A percentile compares a stretch with the other conserved stretches of the same genome.
These are phyloP conservation scores for Rhexocercosporidium sp. DNA, from an alignment of 2,329 filamentous ascomycete species.

Conservation along the genomic window DNA sequence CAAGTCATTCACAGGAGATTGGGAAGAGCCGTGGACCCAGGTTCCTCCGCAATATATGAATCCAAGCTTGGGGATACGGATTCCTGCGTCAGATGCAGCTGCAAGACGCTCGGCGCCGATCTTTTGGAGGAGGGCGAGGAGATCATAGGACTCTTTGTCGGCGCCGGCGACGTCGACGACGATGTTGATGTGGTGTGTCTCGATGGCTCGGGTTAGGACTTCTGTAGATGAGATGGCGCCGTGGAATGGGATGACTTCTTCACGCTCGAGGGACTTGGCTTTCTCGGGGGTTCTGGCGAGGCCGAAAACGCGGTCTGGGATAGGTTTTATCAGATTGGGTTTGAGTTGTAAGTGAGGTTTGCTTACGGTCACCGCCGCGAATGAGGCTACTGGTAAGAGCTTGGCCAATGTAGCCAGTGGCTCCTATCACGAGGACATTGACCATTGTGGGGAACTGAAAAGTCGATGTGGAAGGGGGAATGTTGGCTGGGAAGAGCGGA, in stretches of 20 bases:
- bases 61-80: slow-evolving; percentile 43
- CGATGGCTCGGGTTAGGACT: slow-evolving; percentile 29
- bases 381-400: slow-evolving; percentile 56
- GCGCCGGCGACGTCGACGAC: slow-evolving; percentile 44
- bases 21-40: slow-evolving; percentile 46
- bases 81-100: slow-evolving; percentile 25
- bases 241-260: slow-evolving; percentile 45
- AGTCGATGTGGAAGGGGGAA: neutral
- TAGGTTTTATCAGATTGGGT: neutral
- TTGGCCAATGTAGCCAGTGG: slow-evolving; percentile 60
- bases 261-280: slow-evolving; percentile 36
- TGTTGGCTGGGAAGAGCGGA: neutral
- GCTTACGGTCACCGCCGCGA: slow-evolving; percentile 24
- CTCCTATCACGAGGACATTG: slow-evolving; percentile 56
- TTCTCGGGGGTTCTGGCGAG: slow-evolving; percentile 43
- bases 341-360: too few species aligned
- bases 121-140: slow-evolving; percentile 36
- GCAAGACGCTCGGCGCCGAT: slow-evolving; percentile 33
- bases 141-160: slow-evolving; percentile 30
- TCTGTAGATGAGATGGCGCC: slow-evolving; percentile 32
- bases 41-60: slow-evolving; percentile 46
- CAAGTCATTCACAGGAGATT: slow-evolving; percentile 40
- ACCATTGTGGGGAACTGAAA: slow-evolving; percentile 25
- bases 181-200: slow-evolving; percentile 42
- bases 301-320: slow-evolving; percentile 45